Evolutionary conservation across 2,329 filamentous ascomycete genomes (phyloP).

Genomic region (Microcyclospora pomicola): DNA sequence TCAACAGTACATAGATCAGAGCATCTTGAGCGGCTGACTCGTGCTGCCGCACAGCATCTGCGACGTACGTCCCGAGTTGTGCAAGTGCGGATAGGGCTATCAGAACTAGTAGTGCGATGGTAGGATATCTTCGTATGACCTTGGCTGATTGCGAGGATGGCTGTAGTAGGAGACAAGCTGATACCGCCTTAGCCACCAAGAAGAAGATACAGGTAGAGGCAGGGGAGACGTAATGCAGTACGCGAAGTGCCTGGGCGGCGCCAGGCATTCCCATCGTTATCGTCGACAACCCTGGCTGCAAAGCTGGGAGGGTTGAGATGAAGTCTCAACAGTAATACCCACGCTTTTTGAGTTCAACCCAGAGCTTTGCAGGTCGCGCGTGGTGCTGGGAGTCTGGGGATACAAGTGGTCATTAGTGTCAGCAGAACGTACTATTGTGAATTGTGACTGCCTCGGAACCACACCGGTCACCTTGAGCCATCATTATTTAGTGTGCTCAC

Average conservation of each 20-base stretch:
- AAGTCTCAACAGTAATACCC: no score
- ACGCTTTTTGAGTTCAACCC: no score
- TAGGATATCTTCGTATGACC: constrained; percentile 8
- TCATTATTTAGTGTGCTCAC: no score
- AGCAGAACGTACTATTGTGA: no score
- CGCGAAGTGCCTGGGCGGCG: constrained; percentile 5
- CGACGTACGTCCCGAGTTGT: constrained; percentile 11
- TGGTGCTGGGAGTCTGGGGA: no score
- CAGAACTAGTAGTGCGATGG: constrained; percentile 8
- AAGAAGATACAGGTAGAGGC: constrained; percentile 14
- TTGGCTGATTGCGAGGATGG: constrained; percentile 6
- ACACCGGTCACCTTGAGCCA: no score
- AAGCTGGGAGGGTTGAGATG: no score
- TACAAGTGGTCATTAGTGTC: no score
- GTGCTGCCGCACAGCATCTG: constrained; percentile 1
- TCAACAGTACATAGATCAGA: constrained; percentile 12
- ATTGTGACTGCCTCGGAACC: no score
- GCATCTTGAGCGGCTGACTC: constrained; percentile 11
- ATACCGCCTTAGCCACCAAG: constrained; percentile 13
- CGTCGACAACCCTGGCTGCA: no score
- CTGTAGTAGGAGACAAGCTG: constrained; percentile 17
- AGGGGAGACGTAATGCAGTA: constrained; percentile 17
- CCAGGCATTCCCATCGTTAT: no score
- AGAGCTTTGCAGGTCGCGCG: no score
- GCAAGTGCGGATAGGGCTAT: constrained; percentile 1